Evolutionary conservation across 768 basidiomycete genomes (phyloP), one percentile per base, ranked within the genome.

Genomic region (Agaricus subrufescens): DNA sequence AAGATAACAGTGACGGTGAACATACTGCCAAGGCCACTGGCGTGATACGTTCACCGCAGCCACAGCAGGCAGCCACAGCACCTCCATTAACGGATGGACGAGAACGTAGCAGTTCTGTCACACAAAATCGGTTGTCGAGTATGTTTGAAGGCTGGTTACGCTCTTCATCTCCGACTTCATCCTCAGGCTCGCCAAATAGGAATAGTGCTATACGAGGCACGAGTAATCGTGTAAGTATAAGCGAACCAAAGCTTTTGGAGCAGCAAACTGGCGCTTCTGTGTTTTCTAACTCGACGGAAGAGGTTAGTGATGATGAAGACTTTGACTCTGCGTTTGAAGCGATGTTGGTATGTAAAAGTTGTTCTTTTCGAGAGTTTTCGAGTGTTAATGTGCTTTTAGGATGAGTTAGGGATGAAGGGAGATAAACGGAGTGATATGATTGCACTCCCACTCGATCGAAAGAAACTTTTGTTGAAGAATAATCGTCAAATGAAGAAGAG

Each of bases 371-470:
- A 25, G 25, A 47, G 34, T 40, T 39, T 12, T 29, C 47, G n/a
- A 49, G 29, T 25, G 43, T 29, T 50, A 50, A 54, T 27, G 25
- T 3, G 15, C 14, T 3, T 44, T n/a, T 54, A 94, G 92, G 82
- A 89, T 58, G 80, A 85, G 10, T 67, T 94, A 19, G 88, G 83
- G 8, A 62, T 94, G 56, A 90, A 88, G 66, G 88, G 83, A n/a
- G 78, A 81, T 1, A 81, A 82, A 60, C 80, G 88, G 39, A 72
- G 71, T 2, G 78, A 75, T 1, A 87, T 94, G 84, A 73, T 81
- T 54, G 68, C 77, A 3, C 70, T 94, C 8, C 69, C 89, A 0
- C 54, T 66, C 2, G 80, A 85, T 52, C 83, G 86, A 65, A 90
- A 89, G 71, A 78, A 76, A 46, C 84, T 84, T 54, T 69, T 94